Percentiles rank a stretch among this genome's conserved stretches.
Conservation (phyloP, 768 basidiomycete genomes). For the Epithele typhae region DNA sequence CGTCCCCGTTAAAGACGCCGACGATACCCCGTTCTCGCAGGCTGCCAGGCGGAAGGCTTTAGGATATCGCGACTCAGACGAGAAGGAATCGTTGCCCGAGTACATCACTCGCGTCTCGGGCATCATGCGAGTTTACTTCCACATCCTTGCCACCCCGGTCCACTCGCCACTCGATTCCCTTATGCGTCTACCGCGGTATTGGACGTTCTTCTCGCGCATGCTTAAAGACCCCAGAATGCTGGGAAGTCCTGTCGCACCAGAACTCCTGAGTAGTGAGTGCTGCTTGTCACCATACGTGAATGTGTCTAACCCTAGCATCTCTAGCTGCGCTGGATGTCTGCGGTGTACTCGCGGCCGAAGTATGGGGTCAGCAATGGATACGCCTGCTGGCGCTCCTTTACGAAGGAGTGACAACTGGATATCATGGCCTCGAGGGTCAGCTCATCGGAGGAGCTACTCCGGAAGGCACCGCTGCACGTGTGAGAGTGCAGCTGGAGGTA, state of each 20-base stretch:
- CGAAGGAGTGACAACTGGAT: conserved; percentile 54
- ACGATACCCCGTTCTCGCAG: conserved; percentile 42
- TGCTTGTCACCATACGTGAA: background rate
- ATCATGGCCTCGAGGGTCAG: conserved; percentile 35
- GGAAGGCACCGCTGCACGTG: conserved; percentile 60
- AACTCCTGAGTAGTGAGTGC: conserved; percentile 61
- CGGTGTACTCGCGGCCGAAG: conserved; percentile 50
- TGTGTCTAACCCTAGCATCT: conserved; percentile 5
- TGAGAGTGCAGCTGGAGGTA: conserved; percentile 59
- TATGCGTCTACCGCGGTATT: conserved; percentile 62
- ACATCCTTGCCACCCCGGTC: conserved; percentile 45
- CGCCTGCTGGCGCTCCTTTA: conserved; percentile 68
- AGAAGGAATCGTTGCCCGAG: conserved; percentile 44
- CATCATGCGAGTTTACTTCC: conserved; percentile 84
- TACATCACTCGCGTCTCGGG: conserved; percentile 69
- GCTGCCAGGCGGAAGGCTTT: conserved; percentile 43
- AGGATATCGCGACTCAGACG: conserved; percentile 52
- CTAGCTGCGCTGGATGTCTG: conserved; percentile 70
- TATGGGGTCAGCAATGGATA: conserved; percentile 79
- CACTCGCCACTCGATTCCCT: conserved; percentile 41
- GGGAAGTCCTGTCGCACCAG: conserved; percentile 54
- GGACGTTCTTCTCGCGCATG: conserved; percentile 71
- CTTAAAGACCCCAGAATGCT: conserved; percentile 48
- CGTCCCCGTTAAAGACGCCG: conserved; percentile 49
- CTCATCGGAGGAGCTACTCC: conserved; percentile 57